These are phyloP conservation scores for Nicotiana tomentosiformis DNA, from an alignment of 257 asterid genomes.

Conservation along the genomic window DNA sequence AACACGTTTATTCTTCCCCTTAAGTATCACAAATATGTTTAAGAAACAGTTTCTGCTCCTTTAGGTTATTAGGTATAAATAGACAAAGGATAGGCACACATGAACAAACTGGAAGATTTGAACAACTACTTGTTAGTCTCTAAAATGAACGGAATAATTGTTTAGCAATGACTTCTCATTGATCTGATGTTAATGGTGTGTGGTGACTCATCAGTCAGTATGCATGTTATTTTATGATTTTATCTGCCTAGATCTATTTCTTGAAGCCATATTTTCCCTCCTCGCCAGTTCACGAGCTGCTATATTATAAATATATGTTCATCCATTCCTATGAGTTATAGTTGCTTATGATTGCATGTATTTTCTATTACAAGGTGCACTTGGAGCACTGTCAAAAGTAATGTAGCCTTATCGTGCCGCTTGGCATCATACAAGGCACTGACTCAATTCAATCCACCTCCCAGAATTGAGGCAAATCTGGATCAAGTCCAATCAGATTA, in stretches of 20 bases:
- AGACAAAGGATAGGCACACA: not conserved
- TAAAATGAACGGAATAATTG: not conserved
- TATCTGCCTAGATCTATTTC: not conserved
- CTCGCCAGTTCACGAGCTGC: not conserved
- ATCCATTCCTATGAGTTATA: not conserved
- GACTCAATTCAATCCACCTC: not conserved
- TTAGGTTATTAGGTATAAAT: not conserved
- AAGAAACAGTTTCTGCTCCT: not conserved
- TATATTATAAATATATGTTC: not conserved
- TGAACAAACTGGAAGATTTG: not conserved
- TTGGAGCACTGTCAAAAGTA: not conserved
- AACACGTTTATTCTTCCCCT: conserved; percentile 22
- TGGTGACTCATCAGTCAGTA: not conserved
- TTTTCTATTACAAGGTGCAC: not conserved
- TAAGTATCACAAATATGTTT: not conserved
- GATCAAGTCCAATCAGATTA: not conserved
- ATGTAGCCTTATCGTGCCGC: not conserved
- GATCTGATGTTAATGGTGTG: not conserved
- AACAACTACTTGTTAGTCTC: not conserved
- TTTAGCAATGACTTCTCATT: not conserved
- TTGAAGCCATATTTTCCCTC: not conserved
- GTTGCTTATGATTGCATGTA: not conserved
- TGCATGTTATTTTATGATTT: not conserved
- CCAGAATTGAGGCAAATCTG: not conserved
- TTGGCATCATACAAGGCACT: not conserved